Base-by-base conservation (phyloP, 1,284 basidiomycete species). In the Papiliotrema nemorosa region DNA sequence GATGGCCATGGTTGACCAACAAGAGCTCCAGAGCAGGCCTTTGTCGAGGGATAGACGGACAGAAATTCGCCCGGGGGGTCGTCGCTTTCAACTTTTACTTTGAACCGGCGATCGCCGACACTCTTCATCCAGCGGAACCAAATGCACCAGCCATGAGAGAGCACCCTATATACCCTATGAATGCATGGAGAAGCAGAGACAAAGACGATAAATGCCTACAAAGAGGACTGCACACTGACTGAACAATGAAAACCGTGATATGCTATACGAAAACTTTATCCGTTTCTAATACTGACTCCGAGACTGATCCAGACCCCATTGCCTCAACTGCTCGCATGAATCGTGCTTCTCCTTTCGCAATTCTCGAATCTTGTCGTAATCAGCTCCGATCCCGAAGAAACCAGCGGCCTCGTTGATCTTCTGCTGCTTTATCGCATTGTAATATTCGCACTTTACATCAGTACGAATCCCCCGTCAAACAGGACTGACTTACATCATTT, bases 321-420 rank as follows among this genome's bases (percentile, higher is more conserved):
- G 41, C 31, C 60, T 52, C 24, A 73, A 50, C 52, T 69, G 63
- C 39, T 90, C 86, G 67, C 91, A 96, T 60, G 81, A 83, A 53
- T 80, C 78, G 21, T 63, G 58, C 27, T 55, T 64, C 50, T 68
- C 56, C 12, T 50, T 47, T 26, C 67, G 50, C 13, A 75, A 54
- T 46, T 66, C 56, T 18, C 58, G 52, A 53, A 73, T 69, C 73
- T 89, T 88, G 40, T 88, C 85, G 84, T 87, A 90, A 69, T 96
- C 86, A 18, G 89, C 87, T 20, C 89, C 87, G 53, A 92, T 77
- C 2, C 91, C 92, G 68, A 96, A 90, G 60, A 94, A 76, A 2
- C 91, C 92, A 3, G 88, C 76, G 59, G 90, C 86, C 4, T 82
- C 79, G 41, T 90, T 85, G 64, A 86, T 84, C 54, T 79, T 76